Evolutionary conservation across 129 eudicot genomes (phyloP), one percentile per base, ranked within the genome.

Genomic region (Lonicera japonica): DNA sequence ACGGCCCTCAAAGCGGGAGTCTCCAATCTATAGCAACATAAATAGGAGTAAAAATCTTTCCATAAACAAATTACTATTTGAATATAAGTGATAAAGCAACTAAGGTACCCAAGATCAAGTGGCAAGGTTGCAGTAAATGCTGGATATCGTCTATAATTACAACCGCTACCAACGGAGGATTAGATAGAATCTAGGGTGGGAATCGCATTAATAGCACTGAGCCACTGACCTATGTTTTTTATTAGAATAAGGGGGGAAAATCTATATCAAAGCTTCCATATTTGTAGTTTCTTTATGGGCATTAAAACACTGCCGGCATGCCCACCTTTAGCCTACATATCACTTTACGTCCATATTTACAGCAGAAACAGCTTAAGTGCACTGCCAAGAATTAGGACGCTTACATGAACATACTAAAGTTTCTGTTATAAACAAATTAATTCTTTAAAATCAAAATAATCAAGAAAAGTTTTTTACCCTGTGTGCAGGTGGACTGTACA

Each of bases 1-100:
- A 61, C 75, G 99, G 68, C 79, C 75, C 61, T 94, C 96, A 56
- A 82, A 83, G 21, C 95, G 89, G 24, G 87, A 76, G 57, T 94
- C 99, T 60, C 92, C 92, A 73, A 65, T 76, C 99, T 94, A 53
- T 17, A 60, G 64, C 21, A 63, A 61, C 3, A 41, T 38, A 24
- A 46, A 60, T 12, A 41, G 52, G 25, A 21, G 17, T 11, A 25
- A 24, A 38, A 1, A 66, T 16, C 53, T 29, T 11, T 5, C 5
- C 8, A 14, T 10, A 43, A n/a, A 10, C 50, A 43, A 10, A 43
- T 4, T 2, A 14, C 16, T 43, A 43, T 14, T 10, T 43, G 50
- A 11, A 43, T 2, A 8, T 29, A 29, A 29, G 36, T 29, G 36
- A 29, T 6, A 29, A 43, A 43, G 8, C 50, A 43, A 8, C 50